These are phyloP conservation scores for Lactifluus echinatus DNA, from an alignment of 768 basidiomycete genomes.

Conservation along the genomic window DNA sequence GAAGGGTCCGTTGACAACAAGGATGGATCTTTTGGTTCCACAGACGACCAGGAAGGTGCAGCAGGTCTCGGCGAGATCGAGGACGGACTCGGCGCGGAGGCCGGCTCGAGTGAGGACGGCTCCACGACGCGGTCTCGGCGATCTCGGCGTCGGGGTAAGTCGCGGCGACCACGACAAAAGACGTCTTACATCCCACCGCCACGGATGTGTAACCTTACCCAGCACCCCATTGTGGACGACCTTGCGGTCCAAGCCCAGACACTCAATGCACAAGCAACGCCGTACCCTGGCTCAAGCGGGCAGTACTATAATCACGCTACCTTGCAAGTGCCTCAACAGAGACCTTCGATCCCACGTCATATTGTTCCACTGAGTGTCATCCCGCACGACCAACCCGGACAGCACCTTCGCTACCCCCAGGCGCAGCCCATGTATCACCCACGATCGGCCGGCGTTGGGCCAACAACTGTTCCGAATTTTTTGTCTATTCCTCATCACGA, in stretches of 20 bases:
- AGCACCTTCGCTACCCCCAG: background rate
- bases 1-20: constrained; percentile 3
- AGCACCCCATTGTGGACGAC: background rate
- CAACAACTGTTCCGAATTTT: background rate
- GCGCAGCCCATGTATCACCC: background rate
- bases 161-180: constrained; percentile 5
- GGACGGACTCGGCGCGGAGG: background rate
- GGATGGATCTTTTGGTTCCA: background rate
- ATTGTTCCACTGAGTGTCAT: background rate
- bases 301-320: background rate
- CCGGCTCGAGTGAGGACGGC: constrained; percentile 1
- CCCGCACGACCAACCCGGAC: background rate
- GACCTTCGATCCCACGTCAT: background rate
- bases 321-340: background rate
- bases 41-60: constrained; percentile 7
- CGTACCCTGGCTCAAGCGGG: background rate
- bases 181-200: constrained; percentile 8
- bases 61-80: background rate
- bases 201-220: constrained; percentile 5
- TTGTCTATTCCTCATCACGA: background rate
- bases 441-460: background rate
- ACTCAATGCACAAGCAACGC: background rate
- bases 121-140: background rate
- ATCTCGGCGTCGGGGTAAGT: background rate
- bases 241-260: background rate